Conservation (phyloP, 2,329 filamentous ascomycete species). For the Trichoderma oligosporum region DNA sequence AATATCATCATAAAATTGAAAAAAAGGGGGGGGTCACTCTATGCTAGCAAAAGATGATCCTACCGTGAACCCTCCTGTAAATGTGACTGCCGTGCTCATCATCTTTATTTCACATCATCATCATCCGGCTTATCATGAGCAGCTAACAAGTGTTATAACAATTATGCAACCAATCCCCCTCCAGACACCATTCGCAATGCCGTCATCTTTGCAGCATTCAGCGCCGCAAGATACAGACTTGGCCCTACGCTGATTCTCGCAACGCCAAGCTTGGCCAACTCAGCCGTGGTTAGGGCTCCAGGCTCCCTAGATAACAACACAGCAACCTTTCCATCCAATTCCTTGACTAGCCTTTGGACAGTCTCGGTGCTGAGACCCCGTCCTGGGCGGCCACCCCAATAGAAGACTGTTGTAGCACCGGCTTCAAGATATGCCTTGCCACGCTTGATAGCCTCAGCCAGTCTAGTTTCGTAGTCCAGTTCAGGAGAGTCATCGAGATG, state of each 20-base stretch:
- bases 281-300: slow-evolving; percentile 40
- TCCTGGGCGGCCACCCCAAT: slow-evolving; percentile 49
- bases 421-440: slow-evolving; percentile 55
- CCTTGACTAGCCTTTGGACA: slow-evolving; percentile 44
- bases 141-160: background rate
- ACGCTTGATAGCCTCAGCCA: slow-evolving; percentile 49
- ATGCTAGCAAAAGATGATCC: too few relatives aligned
- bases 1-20: too few relatives aligned
- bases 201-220: slow-evolving; percentile 35
- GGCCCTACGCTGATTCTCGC: slow-evolving; percentile 55
- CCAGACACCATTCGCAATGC: slow-evolving; percentile 32
- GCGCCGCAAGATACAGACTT: slow-evolving; percentile 40
- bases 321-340: slow-evolving; percentile 47
- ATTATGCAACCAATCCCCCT: slow-evolving; percentile 19
- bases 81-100: too few relatives aligned
- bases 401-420: slow-evolving; percentile 57
- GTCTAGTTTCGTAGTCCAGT: slow-evolving; percentile 31
- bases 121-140: too few relatives aligned
- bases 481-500: slow-evolving; percentile 30
- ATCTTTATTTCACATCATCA: too few relatives aligned
- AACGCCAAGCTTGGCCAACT: slow-evolving; percentile 48
- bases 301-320: slow-evolving; percentile 41
- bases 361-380: slow-evolving; percentile 44
- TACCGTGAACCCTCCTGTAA: too few relatives aligned
- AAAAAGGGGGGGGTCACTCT: too few relatives aligned